These are phyloP conservation scores for Apiotrichum akiyoshidainum DNA, from an alignment of 1,284 basidiomycete species.

Conservation along the genomic window DNA sequence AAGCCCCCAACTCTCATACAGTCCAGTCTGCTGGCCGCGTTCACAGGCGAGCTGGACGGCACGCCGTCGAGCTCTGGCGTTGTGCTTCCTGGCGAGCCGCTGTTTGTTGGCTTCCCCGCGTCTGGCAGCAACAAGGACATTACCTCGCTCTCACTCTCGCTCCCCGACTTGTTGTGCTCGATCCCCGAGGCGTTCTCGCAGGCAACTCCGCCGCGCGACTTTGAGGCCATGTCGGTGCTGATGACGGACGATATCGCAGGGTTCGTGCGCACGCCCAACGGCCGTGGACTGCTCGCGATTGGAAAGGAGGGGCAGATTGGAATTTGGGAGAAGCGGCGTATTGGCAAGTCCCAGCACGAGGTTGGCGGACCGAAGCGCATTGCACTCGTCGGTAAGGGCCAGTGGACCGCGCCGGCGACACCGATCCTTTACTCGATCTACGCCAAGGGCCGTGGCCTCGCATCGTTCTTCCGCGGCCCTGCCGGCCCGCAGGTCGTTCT, in stretches of 20 bases:
- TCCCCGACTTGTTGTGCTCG: conserved; percentile 25
- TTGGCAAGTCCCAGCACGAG: conserved; percentile 27
- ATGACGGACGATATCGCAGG: conserved; percentile 30
- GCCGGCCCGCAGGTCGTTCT: conserved; percentile 29
- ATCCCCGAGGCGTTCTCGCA: conserved; percentile 13
- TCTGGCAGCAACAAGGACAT: conserved; percentile 9
- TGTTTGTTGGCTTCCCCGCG: conserved; percentile 42
- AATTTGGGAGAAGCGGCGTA: conserved; percentile 41
- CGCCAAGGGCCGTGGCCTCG: conserved; percentile 47
- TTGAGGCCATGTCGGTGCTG: conserved; percentile 26
- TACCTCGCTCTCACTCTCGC: conserved; percentile 17
- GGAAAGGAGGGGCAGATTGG: conserved; percentile 38
- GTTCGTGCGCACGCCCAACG: conserved; percentile 50
- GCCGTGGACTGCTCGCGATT: conserved; percentile 42
- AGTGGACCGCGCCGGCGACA: conserved; percentile 26
- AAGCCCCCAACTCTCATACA: conserved; percentile 79
- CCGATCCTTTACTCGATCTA: conserved; percentile 38
- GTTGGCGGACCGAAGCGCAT: conserved; percentile 2
- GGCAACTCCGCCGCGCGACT: conserved; percentile 8
- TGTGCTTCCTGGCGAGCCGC: conserved; percentile 60
- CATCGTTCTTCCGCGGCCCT: conserved; percentile 28
- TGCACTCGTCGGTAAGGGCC: conserved; percentile 38
- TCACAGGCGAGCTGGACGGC: conserved; percentile 25
- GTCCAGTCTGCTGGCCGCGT: conserved; percentile 68
- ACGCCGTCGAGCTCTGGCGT: conserved; percentile 55